Conservation (phyloP, 2,329 filamentous ascomycete genomes). For the Phaeosphaeria sp. region DNA sequence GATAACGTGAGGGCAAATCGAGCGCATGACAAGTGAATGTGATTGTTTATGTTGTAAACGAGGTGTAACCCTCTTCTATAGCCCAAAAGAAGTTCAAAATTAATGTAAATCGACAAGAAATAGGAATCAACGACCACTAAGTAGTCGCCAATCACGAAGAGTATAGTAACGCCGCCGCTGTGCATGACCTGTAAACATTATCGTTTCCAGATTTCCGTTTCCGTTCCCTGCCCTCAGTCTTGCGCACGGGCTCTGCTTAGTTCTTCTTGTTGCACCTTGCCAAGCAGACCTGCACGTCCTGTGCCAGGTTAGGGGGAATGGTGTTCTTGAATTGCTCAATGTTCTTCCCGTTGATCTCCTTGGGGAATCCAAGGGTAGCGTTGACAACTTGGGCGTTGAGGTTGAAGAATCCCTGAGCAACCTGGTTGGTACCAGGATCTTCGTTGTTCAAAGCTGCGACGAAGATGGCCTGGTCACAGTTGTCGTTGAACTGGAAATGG, state of each 20-base stretch:
- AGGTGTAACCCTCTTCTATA: background rate
- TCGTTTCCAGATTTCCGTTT: background rate
- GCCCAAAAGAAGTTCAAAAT: background rate
- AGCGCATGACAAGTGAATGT: background rate
- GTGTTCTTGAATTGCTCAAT: constrained; percentile 44
- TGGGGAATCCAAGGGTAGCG: constrained; percentile 48
- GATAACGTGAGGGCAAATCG: background rate
- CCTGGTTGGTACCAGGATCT: constrained; percentile 51
- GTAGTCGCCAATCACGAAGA: constrained; percentile 7
- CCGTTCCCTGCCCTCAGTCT: background rate
- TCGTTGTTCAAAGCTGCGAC: constrained; percentile 53
- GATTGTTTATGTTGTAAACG: background rate
- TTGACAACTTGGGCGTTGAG: constrained; percentile 46
- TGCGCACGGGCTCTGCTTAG: background rate
- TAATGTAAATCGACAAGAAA: constrained; percentile 16
- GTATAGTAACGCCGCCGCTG: constrained; percentile 23
- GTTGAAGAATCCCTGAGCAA: constrained; percentile 54
- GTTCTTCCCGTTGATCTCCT: constrained; percentile 41
- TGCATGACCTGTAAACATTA: constrained; percentile 13
- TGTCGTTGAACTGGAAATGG: constrained; percentile 58
- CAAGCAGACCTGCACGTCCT: constrained; percentile 62
- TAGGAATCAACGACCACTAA: constrained; percentile 13
- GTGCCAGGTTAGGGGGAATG: constrained; percentile 58
- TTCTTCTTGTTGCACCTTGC: constrained; percentile 50
- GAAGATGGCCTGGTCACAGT: constrained; percentile 53